These are phyloP conservation scores for Colletotrichum sidae DNA, from an alignment of 2,329 filamentous ascomycete genomes.

Conservation along the genomic window DNA sequence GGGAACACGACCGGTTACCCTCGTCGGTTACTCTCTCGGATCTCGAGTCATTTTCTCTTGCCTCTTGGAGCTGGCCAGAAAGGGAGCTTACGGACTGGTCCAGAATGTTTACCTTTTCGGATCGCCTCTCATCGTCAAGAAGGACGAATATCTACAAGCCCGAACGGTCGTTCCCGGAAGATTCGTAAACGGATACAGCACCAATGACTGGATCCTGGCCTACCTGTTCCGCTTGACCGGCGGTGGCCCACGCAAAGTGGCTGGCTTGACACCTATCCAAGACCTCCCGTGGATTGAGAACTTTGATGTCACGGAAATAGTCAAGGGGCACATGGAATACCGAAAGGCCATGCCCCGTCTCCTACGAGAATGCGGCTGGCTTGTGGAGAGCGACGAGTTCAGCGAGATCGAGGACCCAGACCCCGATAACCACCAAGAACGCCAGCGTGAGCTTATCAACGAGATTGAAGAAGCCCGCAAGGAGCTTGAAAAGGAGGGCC, in stretches of 20 bases:
- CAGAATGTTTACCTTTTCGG: conserved; percentile 98
- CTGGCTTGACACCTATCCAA: conserved; percentile 83
- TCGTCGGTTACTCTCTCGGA: conserved; percentile 95
- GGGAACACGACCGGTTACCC: conserved; percentile 89
- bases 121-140: conserved; percentile 89
- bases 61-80: conserved; percentile 84
- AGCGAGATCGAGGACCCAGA: conserved; percentile 97
- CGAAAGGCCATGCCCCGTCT: conserved; percentile 90
- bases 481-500: conserved; percentile 82
- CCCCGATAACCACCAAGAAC: conserved; percentile 87
- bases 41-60: conserved; percentile 93
- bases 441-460: conserved; percentile 92
- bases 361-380: conserved; percentile 88
- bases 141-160: conserved; percentile 86
- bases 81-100: conserved; percentile 85
- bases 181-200: conserved; percentile 94
- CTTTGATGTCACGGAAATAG: conserved; percentile 84
- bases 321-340: conserved; percentile 97
- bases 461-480: conserved; percentile 96
- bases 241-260: conserved; percentile 89
- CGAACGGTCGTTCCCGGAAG: conserved; percentile 89
- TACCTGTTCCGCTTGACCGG: conserved; percentile 96
- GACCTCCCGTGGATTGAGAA: conserved; percentile 87
- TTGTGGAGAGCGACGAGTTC: conserved; percentile 93
- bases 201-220: conserved; percentile 95